phyloP scores from a whole-genome alignment of 1,284 basidiomycete genomes.

The Athelia sp. region DNA sequence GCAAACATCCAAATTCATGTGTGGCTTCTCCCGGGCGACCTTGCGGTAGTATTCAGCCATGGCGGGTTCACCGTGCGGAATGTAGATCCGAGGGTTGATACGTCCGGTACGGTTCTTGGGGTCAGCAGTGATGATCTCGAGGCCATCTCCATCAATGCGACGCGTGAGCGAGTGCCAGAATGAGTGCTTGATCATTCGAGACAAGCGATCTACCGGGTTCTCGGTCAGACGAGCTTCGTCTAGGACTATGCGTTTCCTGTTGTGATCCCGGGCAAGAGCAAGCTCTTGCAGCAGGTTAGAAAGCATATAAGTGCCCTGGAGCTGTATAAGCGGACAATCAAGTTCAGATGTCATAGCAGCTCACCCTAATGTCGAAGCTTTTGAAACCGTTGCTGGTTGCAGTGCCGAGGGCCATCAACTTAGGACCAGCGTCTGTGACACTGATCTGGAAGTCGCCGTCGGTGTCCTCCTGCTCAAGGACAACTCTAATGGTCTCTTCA shows the following conservation, averaged over 20 bases:
- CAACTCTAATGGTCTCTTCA: slow-evolving; percentile 96
- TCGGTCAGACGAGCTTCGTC: slow-evolving; percentile 95
- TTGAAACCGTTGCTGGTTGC: slow-evolving; percentile 98
- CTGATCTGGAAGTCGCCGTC: slow-evolving; percentile 97
- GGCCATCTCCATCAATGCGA: slow-evolving; percentile 93
- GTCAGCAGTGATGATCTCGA: slow-evolving; percentile 95
- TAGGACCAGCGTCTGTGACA: slow-evolving; percentile 94
- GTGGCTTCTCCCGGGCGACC: slow-evolving; percentile 79
- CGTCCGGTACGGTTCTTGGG: slow-evolving; percentile 92
- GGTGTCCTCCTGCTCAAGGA: slow-evolving; percentile 97
- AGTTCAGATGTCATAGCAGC: slow-evolving; percentile 22
- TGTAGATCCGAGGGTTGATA: slow-evolving; percentile 88
- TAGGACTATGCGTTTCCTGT: slow-evolving; percentile 94
- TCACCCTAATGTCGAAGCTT: slow-evolving; percentile 88
- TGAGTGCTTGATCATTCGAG: slow-evolving; percentile 96
- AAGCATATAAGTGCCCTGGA: slow-evolving; percentile 96
- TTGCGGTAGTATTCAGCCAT: slow-evolving; percentile 93
- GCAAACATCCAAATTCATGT: slow-evolving; percentile 89
- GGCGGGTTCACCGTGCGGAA: slow-evolving; percentile 86
- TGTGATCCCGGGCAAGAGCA: slow-evolving; percentile 93
- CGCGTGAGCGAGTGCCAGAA: slow-evolving; percentile 98
- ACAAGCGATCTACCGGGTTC: slow-evolving; percentile 95
- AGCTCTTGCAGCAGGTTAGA: slow-evolving; percentile 99
- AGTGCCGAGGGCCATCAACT: slow-evolving; percentile 93
- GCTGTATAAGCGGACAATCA: neutral